These are phyloP conservation scores for Chrysanthemum seticuspe DNA, from an alignment of 129 eudicot genomes.

Conservation along the genomic window DNA sequence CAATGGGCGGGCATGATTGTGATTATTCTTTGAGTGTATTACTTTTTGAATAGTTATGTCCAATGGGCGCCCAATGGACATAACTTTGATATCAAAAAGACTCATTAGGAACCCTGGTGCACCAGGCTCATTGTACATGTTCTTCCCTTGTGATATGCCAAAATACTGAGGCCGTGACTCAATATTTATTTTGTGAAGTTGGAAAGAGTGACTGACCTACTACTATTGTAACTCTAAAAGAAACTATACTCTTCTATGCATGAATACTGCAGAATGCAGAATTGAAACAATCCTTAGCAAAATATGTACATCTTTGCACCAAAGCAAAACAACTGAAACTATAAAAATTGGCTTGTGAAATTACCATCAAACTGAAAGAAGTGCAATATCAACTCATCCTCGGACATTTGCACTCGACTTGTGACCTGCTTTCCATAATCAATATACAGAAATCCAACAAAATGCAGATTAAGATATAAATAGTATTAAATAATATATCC, in stretches of 20 bases:
- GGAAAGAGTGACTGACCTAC: neutral
- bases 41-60: too few relatives aligned
- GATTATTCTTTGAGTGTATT: too few relatives aligned
- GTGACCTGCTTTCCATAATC: slow-evolving; percentile 35
- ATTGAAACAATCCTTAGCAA: neutral
- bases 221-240: slow-evolving; percentile 1
- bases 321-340: neutral
- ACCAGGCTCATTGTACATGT: neutral
- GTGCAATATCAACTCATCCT: slow-evolving; percentile 79
- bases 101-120: neutral
- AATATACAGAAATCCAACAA: slow-evolving; percentile 16
- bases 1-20: too few relatives aligned
- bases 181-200: neutral
- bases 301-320: neutral
- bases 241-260: neutral
- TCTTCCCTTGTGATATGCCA: neutral
- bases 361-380: slow-evolving; percentile 96
- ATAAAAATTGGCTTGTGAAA: neutral
- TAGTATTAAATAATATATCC: neutral
- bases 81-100: too few relatives aligned
- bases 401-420: slow-evolving; percentile 85
- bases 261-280: neutral
- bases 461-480: slow-evolving; percentile 1
- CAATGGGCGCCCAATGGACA: too few relatives aligned
- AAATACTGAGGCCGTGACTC: neutral